These are phyloP conservation scores for Flaveria linearis DNA, from an alignment of 129 eudicot species.

Conservation along the genomic window DNA sequence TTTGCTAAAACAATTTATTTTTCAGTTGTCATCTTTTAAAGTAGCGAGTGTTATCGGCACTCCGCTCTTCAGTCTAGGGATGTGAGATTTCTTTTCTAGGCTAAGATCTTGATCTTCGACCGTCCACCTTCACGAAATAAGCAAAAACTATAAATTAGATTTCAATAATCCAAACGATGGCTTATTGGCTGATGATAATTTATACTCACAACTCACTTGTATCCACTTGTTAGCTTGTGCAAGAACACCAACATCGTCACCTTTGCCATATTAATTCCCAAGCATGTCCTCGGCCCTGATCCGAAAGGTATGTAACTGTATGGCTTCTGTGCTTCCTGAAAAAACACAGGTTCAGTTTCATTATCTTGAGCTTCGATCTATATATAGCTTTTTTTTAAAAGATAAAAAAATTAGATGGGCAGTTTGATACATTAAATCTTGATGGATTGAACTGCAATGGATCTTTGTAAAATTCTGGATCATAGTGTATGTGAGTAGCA, in stretches of 20 bases:
- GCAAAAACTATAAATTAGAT: too few species aligned
- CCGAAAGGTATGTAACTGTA: slow-evolving; percentile 63
- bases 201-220: slow-evolving; percentile 37
- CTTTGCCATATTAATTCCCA: slow-evolving; percentile 69
- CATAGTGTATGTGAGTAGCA: slow-evolving; percentile 64
- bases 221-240: slow-evolving; percentile 53
- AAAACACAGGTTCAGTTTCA: background rate
- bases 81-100: slow-evolving; percentile 50
- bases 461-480: slow-evolving; percentile 48
- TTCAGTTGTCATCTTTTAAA: slow-evolving; percentile 28
- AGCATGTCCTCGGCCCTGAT: slow-evolving; percentile 63
- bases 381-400: background rate
- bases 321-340: slow-evolving; percentile 57
- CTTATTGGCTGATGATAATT: background rate
- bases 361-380: slow-evolving; percentile 8
- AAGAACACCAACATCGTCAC: slow-evolving; percentile 60
- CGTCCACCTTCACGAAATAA: slow-evolving; percentile 43
- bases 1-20: background rate
- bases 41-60: slow-evolving; percentile 53
- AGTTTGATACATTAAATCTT: slow-evolving; percentile 56
- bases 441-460: slow-evolving; percentile 60
- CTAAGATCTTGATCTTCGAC: slow-evolving; percentile 57
- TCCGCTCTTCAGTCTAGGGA: slow-evolving; percentile 58
- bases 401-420: background rate
- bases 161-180: too few species aligned